Evolutionary conservation across 768 basidiomycete species (phyloP), one percentile per base, ranked within the genome.

Genomic region (Filobasidium wieringae): DNA sequence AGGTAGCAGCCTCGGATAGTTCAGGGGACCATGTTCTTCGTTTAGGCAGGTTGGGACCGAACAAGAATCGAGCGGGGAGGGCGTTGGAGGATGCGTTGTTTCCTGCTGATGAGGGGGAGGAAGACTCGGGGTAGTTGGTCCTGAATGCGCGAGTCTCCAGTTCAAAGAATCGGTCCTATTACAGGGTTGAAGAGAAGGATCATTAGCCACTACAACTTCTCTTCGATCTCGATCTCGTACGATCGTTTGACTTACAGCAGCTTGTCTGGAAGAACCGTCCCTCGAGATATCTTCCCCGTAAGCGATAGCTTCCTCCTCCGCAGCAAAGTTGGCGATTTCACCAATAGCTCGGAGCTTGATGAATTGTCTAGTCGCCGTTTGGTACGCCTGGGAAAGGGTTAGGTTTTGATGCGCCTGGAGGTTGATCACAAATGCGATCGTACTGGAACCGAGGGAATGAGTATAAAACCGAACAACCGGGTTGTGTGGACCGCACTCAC

Each of bases 271-370:
- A 9, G 57, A 31, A 7, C 50, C 32, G 4, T 7, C 17, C 2
- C 77, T 77, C 64, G 84, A 79, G 32, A 84, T 79, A 75, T 83
- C 82, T 15, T 80, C 80, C 11, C 77, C 77, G 67, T 85, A 79
- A 7, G 80, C 73, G 64, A 85, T 79, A 14, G 91, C 90, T 74
- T 97, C 90, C 66, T 83, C 76, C 17, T 79, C 80, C 19, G 93
- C 92, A 53, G 88, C 81, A 2, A 79, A 77, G 36, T 82, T 83
- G 1, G 87, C 80, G 50, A 89, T 79, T 65, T 89, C 81, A 66
- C 86, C 84, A 72, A 88, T 85, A 33, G 89, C 84, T 36, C 91
- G 84, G 37, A 99, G 79, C 15, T 88, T 78, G 45, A 88, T 86
- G 76, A 91, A 99, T 73, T 97, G 88, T 5, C 82, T 79, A 9